phyloP scores from a whole-genome alignment of 225 moss, liverwort and hornwort genomes.

The Straminergon stramineum region DNA sequence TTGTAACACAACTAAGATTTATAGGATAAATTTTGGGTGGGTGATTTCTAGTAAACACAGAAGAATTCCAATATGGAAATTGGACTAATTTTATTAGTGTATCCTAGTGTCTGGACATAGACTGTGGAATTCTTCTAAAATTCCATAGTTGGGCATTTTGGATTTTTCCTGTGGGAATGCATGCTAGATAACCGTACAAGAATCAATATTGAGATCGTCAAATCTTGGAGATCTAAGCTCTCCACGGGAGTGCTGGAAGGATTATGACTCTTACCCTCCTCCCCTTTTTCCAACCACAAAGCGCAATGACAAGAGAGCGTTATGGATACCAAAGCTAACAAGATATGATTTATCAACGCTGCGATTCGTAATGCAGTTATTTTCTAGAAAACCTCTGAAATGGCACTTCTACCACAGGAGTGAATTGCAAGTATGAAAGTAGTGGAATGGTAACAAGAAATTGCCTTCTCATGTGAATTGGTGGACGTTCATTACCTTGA shows the following conservation, averaged over 20 bases:
- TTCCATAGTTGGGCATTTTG: background rate
- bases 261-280: background rate
- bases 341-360: background rate
- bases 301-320: background rate
- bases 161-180: background rate
- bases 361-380: background rate
- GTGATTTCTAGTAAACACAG: background rate
- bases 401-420: background rate
- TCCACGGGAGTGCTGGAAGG: background rate
- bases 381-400: background rate
- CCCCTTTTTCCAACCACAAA: too few species aligned
- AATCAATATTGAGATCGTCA: background rate
- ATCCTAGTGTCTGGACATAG: background rate
- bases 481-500: background rate
- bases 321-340: background rate
- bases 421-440: background rate
- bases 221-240: background rate
- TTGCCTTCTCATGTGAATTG: background rate
- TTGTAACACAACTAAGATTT: background rate
- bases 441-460: background rate
- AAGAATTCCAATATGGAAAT: background rate
- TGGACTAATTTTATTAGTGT: background rate
- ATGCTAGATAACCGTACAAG: background rate
- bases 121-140: background rate
- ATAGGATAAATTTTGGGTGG: background rate